phyloP scores from a whole-genome alignment of 345 rosid species.

The Brassica juncea region DNA sequence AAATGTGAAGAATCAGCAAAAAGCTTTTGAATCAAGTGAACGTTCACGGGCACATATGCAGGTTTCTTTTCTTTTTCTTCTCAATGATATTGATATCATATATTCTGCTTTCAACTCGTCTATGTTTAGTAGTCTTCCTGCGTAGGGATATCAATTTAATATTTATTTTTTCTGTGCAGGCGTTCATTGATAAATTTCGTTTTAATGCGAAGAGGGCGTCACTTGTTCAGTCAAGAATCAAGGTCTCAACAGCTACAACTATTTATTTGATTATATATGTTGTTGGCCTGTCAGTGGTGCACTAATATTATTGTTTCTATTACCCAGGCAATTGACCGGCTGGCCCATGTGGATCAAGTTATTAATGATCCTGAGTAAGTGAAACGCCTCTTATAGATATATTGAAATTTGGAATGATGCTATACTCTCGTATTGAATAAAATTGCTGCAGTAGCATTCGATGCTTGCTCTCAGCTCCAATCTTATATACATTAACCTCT shows the following conservation, averaged over 20 bases:
- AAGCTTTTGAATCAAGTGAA: conserved; percentile 92
- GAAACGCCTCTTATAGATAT: conserved; percentile 25
- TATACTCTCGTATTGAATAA: conserved; percentile 14
- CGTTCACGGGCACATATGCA: conserved; percentile 88
- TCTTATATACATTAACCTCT: conserved; percentile 3
- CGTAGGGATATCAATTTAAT: conserved; percentile 13
- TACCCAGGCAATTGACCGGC: conserved; percentile 81
- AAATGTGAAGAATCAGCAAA: conserved; percentile 82
- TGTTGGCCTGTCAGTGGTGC: conserved; percentile 5
- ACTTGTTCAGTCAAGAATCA: conserved; percentile 98
- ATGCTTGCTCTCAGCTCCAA: conserved; percentile 12
- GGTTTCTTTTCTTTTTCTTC: conserved; percentile 45
- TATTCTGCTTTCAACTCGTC: conserved; percentile 13
- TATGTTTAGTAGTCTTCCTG: conserved; percentile 13
- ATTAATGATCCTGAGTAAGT: conserved; percentile 96
- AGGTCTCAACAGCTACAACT: conserved; percentile 53
- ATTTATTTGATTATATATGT: conserved; percentile 23
- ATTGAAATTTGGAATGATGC: conserved; percentile 3
- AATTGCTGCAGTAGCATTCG: not conserved
- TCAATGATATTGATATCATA: conserved; percentile 1
- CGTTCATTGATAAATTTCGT: conserved; percentile 97
- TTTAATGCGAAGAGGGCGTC: conserved; percentile 99
- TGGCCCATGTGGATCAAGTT: conserved; percentile 90
- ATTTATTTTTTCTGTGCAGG: conserved; percentile 50
- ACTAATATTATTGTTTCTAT: conserved; percentile 32